Base-by-base conservation (phyloP, 2,329 filamentous ascomycete genomes). In the Ophiosphaerella narmari region DNA sequence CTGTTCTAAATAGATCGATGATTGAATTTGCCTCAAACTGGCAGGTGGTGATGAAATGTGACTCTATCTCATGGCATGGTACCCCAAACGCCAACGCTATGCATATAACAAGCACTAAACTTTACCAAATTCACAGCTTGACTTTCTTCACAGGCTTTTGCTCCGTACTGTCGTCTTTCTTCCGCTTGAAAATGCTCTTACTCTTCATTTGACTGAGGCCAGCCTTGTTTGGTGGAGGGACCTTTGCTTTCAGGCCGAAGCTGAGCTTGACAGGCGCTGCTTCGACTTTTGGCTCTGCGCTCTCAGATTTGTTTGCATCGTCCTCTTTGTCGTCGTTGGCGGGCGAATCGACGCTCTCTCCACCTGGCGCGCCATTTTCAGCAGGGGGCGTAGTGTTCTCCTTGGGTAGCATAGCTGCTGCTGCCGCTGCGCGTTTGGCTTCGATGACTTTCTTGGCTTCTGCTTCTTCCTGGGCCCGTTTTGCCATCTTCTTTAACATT, bases 291-390 rank as follows among this genome's bases (percentile, higher is more conserved):
- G 74, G 67, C 41, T 74, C 74, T n/a, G 26, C 11, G 26, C 26
- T 29, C 26, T 75, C 68, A 29, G 73, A 72, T 39, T 73, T 71
- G 50, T 74, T 87, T 72, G 96, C 65, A 94, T 95, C 45, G 88
- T 82, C 74, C 93, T 91, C 3, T 87, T 93, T 66, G 93, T 90
- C 87, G 89, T 94, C 79, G 89, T 91, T 2, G 85, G 86, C 46
- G 82, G 82, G 54, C 85, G 84, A 47, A 74, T 69, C 16, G 72
- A 68, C 9, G 43, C 65, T 60, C 26, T 60, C 46, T 23, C 35
- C 31, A 18, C 9, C 26, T 2, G 56, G 36, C 14, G 50, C 59
- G 51, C 31, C 45, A 79, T 26, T 75, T 7, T 73, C 65, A 5
- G 60, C 55, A 9, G 60, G 60, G 12, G 67, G 63, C 3, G 68